Base-by-base conservation (phyloP, 2,329 filamentous ascomycete species). In the Aspergillus terreus region DNA sequence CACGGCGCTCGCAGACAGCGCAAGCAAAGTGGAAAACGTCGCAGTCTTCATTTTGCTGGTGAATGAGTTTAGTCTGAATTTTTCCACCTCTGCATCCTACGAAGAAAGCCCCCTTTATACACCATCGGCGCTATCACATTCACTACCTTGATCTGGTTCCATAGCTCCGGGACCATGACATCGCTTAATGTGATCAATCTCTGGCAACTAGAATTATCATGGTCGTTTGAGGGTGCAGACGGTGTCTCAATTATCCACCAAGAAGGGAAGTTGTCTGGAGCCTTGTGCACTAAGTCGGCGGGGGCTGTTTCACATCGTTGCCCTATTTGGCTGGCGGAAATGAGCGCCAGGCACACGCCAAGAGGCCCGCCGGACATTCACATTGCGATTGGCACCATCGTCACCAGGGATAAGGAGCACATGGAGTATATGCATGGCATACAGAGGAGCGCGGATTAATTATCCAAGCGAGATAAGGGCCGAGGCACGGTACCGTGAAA, bases 11-110 rank as follows among this genome's bases (percentile, higher is more conserved):
- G 45, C 40, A 2, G 25, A 32, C 5, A 52, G 21, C 32, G 47
- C 47, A 14, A 54, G 42, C 1, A 54, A 19, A n/a, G 25, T 38
- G 2, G 49, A 40, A 11, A 51, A 15, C 11, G 32, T 21, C 7
- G 49, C 21, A 4, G 9, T 21, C 44, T 54, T 54, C 52, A 54
- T 54, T 17, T 25, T n/a, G 3, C 35, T 11, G 35, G 14, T 38
- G 15, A n/a, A 17, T 15, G 5, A 38, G 5, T 23, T 23, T 38
- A 3, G 14, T 4, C 14, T n/a, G 15, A 6, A 38, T 17, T 15
- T n/a, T 38, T 17, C 25, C 25, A 10, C 27, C 7, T 10, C 27
- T 9, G 27, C 7, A 11, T 11, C 27, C 10, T 11, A 30, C 6
- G 27, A 11, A 30, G 7, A 30, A 2, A 4, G 3, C 6, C 35